Evolutionary conservation across 805 yeast species (phyloP), one percentile per base, ranked within the genome.

Genomic region (Saccharomycopsis fibuligera): DNA sequence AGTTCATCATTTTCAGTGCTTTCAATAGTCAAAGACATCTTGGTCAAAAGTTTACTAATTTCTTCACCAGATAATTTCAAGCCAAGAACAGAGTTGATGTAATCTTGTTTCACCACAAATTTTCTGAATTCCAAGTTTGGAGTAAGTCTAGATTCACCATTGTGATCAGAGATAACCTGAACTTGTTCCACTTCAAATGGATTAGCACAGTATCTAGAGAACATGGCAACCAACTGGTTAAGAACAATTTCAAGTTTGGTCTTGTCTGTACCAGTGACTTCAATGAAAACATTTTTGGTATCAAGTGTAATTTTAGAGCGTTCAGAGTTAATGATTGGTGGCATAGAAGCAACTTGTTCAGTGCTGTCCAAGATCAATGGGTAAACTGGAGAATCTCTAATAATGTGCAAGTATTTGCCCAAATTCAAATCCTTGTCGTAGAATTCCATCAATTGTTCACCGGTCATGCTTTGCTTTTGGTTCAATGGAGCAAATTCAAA

Each of bases 291-390:
- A 61, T 93, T 90, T 57, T 70, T 81, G 54, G 99, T 91, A 50
- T 86, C 74, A 55, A 89, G 67, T 17, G 93, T 73, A 60, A 93
- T 87, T 70, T 95, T 95, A 45, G 96, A 83, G 63, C 76, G 86
- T 62, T 93, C 83, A 35, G 96, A 84, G 72, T 93, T 93, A 72
- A 93, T 95, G 62, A 93, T 84, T 56, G 99, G 99, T 45, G 99
- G 99, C 73, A 93, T 68, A 5, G 98, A 90, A 60, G 95, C 83
- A 46, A 93, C 93, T 6, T 76, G 74, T 60, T 82, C 76, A 37
- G 79, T 73, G 50, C 82, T 67, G 67, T 93, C 99, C 59, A 81
- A 74, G 59, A 91, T 86, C 33, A 90, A 88, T 23, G 99, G 99
- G 66, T 78, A 87, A 44, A 85, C 93, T 23, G 95, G 95, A 29